Evolutionary conservation across 2,329 filamentous ascomycete species (phyloP), one percentile per base, ranked within the genome.

Genomic region (Pezicula rhizophila): DNA sequence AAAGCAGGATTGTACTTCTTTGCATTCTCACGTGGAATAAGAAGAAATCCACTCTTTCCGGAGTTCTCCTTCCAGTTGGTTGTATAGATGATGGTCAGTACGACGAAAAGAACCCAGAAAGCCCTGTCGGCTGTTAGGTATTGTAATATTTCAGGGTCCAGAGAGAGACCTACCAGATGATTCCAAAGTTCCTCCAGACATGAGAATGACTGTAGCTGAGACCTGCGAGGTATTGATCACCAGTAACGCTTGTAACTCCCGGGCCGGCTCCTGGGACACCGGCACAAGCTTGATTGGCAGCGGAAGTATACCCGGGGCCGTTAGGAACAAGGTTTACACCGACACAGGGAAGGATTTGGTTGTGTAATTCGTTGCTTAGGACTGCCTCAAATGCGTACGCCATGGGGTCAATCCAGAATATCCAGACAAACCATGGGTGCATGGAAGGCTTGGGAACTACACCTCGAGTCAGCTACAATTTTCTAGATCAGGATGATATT

Each of bases 331-430:
- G 63, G 50, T 77, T 78, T 25, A 52, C 53, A 2, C 67, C 70
- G 3, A 72, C 72, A 49, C 79, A 82, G 1, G 70, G 66, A 15
- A 81, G 73, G 2, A 59, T 69, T 59, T 84, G 68, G 31, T 67
- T 68, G 53, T 85, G 74, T 49, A 89, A 88, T 60, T 90, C 85
- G 57, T 89, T 89, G 0, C 81, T 72, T 59, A 89, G 72, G 0
- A 90, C 64, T 0, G 77, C 77, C 54, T 88, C 81, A 49, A 88
- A 89, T 0, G 74, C 81, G 50, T 88, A 89, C 0, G 84, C 78
- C 3, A 89, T 68, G 0, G 85, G 85, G 53, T 85, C 75, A 18
- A 84, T 75, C 77, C 79, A 83, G 52, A 75, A 82, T 3, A 84
- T 62, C 81, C 81, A 85, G 3, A 70, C 66, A 20, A 85, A 76